Percentiles rank a stretch among this genome's conserved stretches.
Conservation (phyloP, 2,329 filamentous ascomycete genomes). For the Malbranchea cinnamomea region DNA sequence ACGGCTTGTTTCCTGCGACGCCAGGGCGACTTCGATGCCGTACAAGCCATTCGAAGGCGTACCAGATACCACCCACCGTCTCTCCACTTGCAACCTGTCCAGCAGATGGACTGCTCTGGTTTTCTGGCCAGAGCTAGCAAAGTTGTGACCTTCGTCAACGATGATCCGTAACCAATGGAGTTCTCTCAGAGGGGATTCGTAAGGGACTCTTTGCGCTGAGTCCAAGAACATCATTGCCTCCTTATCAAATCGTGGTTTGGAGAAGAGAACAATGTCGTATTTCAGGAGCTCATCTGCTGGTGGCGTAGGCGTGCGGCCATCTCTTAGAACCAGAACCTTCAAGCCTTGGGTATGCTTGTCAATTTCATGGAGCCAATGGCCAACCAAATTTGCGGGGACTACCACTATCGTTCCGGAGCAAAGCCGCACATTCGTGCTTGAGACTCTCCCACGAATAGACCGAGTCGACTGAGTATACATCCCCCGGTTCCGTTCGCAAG, state of each 20-base stretch:
- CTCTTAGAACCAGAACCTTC: slow-evolving; percentile 48
- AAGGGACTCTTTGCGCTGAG: slow-evolving; percentile 25
- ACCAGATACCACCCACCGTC: slow-evolving; percentile 79
- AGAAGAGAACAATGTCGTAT: slow-evolving; percentile 68
- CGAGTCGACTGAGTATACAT: slow-evolving; percentile 37
- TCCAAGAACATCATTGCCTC: slow-evolving; percentile 35
- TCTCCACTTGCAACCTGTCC: slow-evolving; percentile 43
- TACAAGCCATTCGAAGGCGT: slow-evolving; percentile 76
- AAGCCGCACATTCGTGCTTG: slow-evolving; percentile 2
- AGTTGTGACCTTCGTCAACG: slow-evolving; percentile 79
- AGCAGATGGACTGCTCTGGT: slow-evolving; percentile 44
- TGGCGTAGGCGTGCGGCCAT: slow-evolving; percentile 40
- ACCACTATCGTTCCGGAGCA: slow-evolving; percentile 55
- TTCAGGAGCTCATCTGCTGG: slow-evolving; percentile 40
- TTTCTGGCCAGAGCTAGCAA: slow-evolving; percentile 50
- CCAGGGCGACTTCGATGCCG: slow-evolving; percentile 51
- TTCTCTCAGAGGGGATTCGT: slow-evolving; percentile 48
- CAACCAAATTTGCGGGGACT: slow-evolving; percentile 66
- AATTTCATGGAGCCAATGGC: slow-evolving; percentile 76
- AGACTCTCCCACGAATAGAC: slow-evolving; percentile 23
- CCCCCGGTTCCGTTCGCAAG: slow-evolving; percentile 43
- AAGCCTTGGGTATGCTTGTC: slow-evolving; percentile 57
- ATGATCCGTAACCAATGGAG: slow-evolving; percentile 81
- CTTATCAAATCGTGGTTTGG: slow-evolving; percentile 55
- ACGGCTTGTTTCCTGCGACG: slow-evolving; percentile 22